Evolutionary conservation across 768 basidiomycete genomes (phyloP).

Genomic region (Hortiboletus flavorubellus): DNA sequence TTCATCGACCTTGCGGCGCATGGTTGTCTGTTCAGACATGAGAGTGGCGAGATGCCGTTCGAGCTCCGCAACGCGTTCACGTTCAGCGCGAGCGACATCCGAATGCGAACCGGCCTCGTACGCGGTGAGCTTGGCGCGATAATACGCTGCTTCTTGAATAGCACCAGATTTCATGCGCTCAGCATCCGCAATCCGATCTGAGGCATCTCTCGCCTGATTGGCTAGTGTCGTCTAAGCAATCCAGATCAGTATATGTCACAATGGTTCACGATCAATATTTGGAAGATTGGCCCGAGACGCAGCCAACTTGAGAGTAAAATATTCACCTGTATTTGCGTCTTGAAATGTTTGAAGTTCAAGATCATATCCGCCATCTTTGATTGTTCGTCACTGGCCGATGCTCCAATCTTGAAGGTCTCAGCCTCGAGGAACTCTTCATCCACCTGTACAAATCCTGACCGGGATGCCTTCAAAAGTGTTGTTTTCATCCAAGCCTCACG

Average conservation of each 20-base stretch:
- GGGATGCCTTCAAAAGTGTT: constrained; percentile 69
- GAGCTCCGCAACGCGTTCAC: constrained; percentile 70
- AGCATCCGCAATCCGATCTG: constrained; percentile 75
- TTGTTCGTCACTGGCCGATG: constrained; percentile 39
- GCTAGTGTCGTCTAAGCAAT: constrained; percentile 58
- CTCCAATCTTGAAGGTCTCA: constrained; percentile 33
- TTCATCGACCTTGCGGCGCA: constrained; percentile 71
- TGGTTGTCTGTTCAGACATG: constrained; percentile 57
- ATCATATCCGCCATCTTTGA: constrained; percentile 65
- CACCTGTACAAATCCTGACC: constrained; percentile 71
- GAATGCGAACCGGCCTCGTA: constrained; percentile 65
- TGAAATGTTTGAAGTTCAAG: constrained; percentile 83
- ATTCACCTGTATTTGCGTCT: constrained; percentile 80
- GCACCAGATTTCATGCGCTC: constrained; percentile 76
- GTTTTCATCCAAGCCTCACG: constrained; percentile 86
- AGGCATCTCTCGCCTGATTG: constrained; percentile 72
- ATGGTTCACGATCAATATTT: neutral
- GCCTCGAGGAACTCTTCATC: constrained; percentile 48
- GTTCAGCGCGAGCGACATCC: constrained; percentile 70
- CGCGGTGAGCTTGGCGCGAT: constrained; percentile 90
- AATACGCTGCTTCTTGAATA: constrained; percentile 91
- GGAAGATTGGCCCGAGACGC: neutral
- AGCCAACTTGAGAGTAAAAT: neutral
- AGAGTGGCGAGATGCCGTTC: constrained; percentile 66
- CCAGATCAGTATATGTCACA: constrained; percentile 8